These are phyloP conservation scores for Chytriomyces hyalinus DNA, from an alignment of 192 early-diverging fungal genomes.

Conservation along the genomic window DNA sequence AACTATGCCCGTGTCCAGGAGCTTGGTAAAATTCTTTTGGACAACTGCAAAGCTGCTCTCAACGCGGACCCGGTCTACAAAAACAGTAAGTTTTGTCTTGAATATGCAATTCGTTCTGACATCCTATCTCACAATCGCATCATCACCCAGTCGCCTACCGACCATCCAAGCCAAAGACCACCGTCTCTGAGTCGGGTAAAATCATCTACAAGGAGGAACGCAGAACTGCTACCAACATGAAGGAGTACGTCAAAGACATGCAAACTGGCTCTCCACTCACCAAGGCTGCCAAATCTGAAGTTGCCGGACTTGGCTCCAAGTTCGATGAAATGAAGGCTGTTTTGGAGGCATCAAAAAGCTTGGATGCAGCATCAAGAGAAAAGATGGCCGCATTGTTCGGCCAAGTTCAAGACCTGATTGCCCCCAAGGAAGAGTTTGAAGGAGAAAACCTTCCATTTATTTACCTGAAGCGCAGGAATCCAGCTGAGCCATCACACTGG, in stretches of 20 bases:
- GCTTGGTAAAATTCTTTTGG: constrained; percentile 80
- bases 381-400: constrained; percentile 47
- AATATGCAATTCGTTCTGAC: neutral
- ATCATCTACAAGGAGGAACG: constrained; percentile 85
- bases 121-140: constrained; percentile 20
- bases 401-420: constrained; percentile 43
- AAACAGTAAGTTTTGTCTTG: constrained; percentile 65
- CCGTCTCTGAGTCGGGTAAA: constrained; percentile 79
- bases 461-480: constrained; percentile 54
- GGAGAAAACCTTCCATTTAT: constrained; percentile 51
- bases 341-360: constrained; percentile 38
- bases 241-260: constrained; percentile 92
- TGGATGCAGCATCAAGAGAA: constrained; percentile 28
- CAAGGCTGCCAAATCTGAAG: constrained; percentile 29
- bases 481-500: constrained; percentile 76
- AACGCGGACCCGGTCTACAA: constrained; percentile 82
- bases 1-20: constrained; percentile 83
- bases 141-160: constrained; percentile 65
- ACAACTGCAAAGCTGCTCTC: constrained; percentile 89
- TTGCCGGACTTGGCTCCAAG: constrained; percentile 70
- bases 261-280: constrained; percentile 54
- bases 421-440: constrained; percentile 19
- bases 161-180: constrained; percentile 83
- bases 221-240: constrained; percentile 86
- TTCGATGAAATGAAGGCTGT: constrained; percentile 54